A percentile compares a stretch with the other conserved stretches of the same genome.
phyloP scores from a whole-genome alignment of 371 early-diverging fungal genomes.

The Lichtheimia hyalospora region DNA sequence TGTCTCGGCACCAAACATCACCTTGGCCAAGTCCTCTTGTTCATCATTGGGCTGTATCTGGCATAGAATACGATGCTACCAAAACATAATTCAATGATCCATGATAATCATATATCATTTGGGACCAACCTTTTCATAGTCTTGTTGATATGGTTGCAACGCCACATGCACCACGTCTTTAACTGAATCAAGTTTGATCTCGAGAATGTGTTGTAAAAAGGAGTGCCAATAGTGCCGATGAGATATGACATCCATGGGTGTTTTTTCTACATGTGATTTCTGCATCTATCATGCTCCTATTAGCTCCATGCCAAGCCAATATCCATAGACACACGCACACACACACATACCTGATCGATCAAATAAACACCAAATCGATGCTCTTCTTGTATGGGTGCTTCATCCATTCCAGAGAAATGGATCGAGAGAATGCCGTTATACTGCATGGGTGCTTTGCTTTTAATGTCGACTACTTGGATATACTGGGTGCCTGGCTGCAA shows the following conservation, averaged over 20 bases:
- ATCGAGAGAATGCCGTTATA: constrained; percentile 22
- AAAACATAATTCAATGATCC: not conserved
- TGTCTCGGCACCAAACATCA: not conserved
- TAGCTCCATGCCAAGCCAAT: no score
- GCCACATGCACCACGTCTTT: no score
- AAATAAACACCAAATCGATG: constrained; percentile 40
- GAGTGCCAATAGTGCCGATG: not conserved
- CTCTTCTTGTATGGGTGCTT: constrained; percentile 9
- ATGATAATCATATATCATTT: no score
- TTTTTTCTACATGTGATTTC: not conserved
- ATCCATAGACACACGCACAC: not conserved
- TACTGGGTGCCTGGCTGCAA: constrained; percentile 9
- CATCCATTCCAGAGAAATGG: constrained; percentile 23
- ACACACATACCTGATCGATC: constrained; percentile 36
- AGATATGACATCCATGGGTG: not conserved
- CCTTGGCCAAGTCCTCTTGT: not conserved
- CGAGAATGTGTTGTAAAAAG: not conserved
- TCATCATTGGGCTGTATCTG: not conserved
- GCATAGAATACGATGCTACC: not conserved
- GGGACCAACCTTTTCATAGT: not conserved
- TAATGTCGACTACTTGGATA: constrained; percentile 14
- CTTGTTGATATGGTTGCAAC: constrained; percentile 6
- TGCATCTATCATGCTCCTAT: not conserved
- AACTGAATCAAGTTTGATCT: not conserved
- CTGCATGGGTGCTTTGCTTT: constrained; percentile 9